Evolutionary conservation across 164 flowering plant genomes (phyloP).

Genomic region (Brasenia schreberi): DNA sequence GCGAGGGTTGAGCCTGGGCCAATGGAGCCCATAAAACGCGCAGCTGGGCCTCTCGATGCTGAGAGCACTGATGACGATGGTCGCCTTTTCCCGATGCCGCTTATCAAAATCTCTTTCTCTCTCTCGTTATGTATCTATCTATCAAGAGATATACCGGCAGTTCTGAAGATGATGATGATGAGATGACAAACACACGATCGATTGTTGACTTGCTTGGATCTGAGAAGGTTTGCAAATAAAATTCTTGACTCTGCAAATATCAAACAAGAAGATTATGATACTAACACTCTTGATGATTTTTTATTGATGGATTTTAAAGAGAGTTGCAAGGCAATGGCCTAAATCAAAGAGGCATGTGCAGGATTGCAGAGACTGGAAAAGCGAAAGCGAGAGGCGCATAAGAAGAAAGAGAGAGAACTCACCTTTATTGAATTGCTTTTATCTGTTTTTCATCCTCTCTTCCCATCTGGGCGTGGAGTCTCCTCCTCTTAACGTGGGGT

Average conservation of each 20-base stretch:
- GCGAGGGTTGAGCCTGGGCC: constrained; percentile 5
- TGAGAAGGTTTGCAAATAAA: too few species aligned
- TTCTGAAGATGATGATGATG: too few species aligned
- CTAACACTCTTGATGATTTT: too few species aligned
- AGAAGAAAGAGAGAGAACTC: neutral
- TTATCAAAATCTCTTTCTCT: neutral
- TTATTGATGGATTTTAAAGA: too few species aligned
- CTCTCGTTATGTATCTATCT: neutral
- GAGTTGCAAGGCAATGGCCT: too few species aligned
- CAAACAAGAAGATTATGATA: too few species aligned
- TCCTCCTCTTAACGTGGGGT: neutral
- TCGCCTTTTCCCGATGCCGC: constrained; percentile 2
- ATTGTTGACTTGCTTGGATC: too few species aligned
- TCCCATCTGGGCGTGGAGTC: neutral
- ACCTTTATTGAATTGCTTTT: neutral
- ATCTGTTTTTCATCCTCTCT: neutral
- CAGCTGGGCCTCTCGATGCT: neutral
- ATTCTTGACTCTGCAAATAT: too few species aligned
- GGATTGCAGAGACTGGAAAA: neutral
- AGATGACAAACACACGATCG: too few species aligned
- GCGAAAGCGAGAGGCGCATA: neutral
- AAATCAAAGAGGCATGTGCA: too few species aligned
- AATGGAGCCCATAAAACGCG: constrained; percentile 33
- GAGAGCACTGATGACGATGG: neutral
- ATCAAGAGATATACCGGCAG: neutral